Evolutionary conservation across 2,329 filamentous ascomycete species (phyloP), one percentile per base, ranked within the genome.

Genomic region (Neoarthrinium moseri): DNA sequence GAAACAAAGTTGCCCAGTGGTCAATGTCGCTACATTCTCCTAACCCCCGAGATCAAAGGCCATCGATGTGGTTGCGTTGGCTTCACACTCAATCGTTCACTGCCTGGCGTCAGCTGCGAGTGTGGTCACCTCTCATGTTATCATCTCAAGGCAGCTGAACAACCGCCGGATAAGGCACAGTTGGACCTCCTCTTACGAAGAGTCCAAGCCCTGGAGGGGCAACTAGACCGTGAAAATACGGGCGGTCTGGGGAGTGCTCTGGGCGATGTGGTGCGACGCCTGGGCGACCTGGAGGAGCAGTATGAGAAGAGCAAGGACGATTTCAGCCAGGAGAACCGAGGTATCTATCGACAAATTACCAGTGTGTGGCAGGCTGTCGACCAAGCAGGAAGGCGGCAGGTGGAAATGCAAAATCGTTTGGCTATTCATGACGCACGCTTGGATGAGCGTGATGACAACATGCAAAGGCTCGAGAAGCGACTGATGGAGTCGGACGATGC

Each of bases 111-210:
- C 43, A 72, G 66, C 17, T 83, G 80, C 54, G 72, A 80, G 41
- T 83, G 80, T 53, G 80, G 80, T 5, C 80, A 83, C 56, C 71
- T 80, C 43, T 76, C 79, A 26, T 83, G 79, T 60, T 83, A 77
- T 56, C 80, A 83, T 56, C 65, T 75, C 47, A 68, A 70, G 51
- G 69, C 70, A n/a, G 63, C 71, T 22, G 71, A 77, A 44, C 59
- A 64, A 11, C 64, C 71, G 6, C 60, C 63, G 1, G 72, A 73
- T 47, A 70, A 61, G 47, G 65, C 64, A 17, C 78, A 81, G 51
- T 55, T 80, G 20, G 74, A 76, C 27, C 64, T 67, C 18, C 65
- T 82, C 49, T 71, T 67, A 51, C 69, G 70, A 43, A 75, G 71
- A 40, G 66, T 75, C 40, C 63, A 67, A 41, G 48, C 63, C 18